Evolutionary conservation across 805 yeast species (phyloP), one percentile per base, ranked within the genome.

Genomic region (Blastobotrys chiropterorum): DNA sequence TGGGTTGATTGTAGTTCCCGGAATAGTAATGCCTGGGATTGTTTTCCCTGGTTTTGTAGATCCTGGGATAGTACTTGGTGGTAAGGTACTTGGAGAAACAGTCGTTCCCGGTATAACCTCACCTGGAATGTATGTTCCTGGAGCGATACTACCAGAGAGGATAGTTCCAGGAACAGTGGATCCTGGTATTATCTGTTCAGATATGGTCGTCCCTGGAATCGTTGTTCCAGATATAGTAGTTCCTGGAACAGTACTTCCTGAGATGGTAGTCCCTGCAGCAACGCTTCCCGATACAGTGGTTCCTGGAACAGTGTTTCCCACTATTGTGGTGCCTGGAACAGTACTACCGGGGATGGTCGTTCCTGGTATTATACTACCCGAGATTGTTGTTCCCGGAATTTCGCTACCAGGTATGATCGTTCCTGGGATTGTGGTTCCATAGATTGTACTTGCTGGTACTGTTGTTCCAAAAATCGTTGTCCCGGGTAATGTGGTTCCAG

Each of bases 351-450:
- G 41, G 21, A 46, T 46, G 13, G 43, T 46, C 20, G 39, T 26
- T 26, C 51, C 44, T 3, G 61, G 53, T 11, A 47, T 52, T 3
- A 52, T 46, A 13, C 52, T 53, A 5, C 52, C 52, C 7, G 62
- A 58, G 22, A 55, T 46, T 5, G 62, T 62, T 1, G 59, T 49
- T 11, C 60, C 62, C 8, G 62, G 60, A n/a, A 51, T 42, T 14
- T 52, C 48, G 17, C 48, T 43, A 14, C 50, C 51, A 2, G 55
- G 52, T 3, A 48, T 51, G n/a, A 58, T 49, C 1, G 56, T 48
- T 14, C 51, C 56, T 3, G 57, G 60, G 26, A 54, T 39, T 7
- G 51, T 43, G 26, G 53, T 49, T 5, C 34, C 34, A 26, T 5
- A 26, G 7, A 40, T 19, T 40, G 43, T 16, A 8, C 8, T 26